Evolutionary conservation across 2,329 filamentous ascomycete genomes (phyloP).

Genomic region (Tolypocladium ovalisporum): DNA sequence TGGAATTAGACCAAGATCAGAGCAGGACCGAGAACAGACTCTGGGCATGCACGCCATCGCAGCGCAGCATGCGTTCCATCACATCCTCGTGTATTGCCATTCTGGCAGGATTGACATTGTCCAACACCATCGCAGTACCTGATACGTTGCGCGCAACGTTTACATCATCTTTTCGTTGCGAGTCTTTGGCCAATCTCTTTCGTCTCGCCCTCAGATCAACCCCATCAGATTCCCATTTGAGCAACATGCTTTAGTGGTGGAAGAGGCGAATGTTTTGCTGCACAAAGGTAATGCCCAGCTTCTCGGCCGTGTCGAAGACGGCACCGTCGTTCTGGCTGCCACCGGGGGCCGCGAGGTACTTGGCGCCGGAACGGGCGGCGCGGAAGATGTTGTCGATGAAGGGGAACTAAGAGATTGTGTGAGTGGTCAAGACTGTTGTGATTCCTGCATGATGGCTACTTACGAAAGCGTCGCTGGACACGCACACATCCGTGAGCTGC

Average conservation of each 20-base stretch:
- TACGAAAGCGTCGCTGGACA: slow-evolving; percentile 93
- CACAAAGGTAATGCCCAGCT: slow-evolving; percentile 85
- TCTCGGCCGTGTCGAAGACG: slow-evolving; percentile 83
- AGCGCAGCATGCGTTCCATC: background rate
- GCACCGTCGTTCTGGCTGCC: slow-evolving; percentile 79
- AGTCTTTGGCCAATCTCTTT: background rate
- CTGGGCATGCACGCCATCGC: background rate
- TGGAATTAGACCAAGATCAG: background rate
- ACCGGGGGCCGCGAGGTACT: slow-evolving; percentile 89
- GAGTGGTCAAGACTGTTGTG: background rate
- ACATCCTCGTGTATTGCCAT: background rate
- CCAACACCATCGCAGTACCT: background rate
- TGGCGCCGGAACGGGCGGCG: slow-evolving; percentile 75
- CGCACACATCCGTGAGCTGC: slow-evolving; percentile 71
- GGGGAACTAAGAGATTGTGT: slow-evolving; percentile 59
- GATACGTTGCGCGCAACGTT: background rate
- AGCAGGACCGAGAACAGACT: background rate
- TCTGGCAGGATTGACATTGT: background rate
- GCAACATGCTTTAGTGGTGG: slow-evolving; percentile 60
- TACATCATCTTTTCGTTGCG: background rate
- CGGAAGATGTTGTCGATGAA: slow-evolving; percentile 98
- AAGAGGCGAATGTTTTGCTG: slow-evolving; percentile 92
- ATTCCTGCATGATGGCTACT: slow-evolving; percentile 25
- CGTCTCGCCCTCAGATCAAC: background rate
- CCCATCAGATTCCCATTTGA: background rate